Conservation (phyloP, 768 basidiomycete genomes). For the Pholiota microspora region DNA sequence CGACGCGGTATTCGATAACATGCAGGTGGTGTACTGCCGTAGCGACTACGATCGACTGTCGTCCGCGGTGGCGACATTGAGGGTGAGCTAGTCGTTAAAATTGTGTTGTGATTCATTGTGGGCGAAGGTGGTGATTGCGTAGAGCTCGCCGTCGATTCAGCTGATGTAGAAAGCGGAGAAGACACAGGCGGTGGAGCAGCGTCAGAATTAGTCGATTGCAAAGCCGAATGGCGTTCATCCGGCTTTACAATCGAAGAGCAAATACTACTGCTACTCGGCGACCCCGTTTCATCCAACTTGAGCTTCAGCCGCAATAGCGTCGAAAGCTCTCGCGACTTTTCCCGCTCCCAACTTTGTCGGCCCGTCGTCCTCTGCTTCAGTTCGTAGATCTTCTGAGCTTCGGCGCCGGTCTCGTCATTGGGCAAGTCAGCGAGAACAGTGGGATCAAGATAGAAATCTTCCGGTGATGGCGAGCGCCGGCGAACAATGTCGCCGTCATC, state of each 20-base stretch:
- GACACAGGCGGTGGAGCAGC: neutral
- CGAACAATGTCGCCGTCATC: conserved; percentile 29
- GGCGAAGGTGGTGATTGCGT: too few species aligned
- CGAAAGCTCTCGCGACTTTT: conserved; percentile 53
- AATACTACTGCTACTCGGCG: neutral
- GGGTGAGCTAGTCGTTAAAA: too few species aligned
- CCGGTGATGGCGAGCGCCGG: conserved; percentile 43
- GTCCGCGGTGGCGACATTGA: too few species aligned
- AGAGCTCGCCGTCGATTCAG: neutral
- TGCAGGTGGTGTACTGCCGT: neutral
- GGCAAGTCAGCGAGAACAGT: conserved; percentile 22
- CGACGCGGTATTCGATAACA: conserved; percentile 4
- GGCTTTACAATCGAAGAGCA: neutral
- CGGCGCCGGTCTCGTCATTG: conserved; percentile 38
- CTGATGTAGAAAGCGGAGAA: neutral
- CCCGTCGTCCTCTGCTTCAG: conserved; percentile 42
- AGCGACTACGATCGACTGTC: too few species aligned
- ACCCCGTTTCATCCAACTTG: conserved; percentile 33
- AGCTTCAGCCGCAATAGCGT: conserved; percentile 58
- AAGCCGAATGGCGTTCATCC: neutral
- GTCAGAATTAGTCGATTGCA: neutral
- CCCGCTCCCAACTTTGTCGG: conserved; percentile 46
- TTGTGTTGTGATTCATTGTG: too few species aligned
- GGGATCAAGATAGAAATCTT: conserved; percentile 32
- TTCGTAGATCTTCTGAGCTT: conserved; percentile 37